Conservation (phyloP, 2,329 filamentous ascomycete species). For the Atkinsonella texensis region DNA sequence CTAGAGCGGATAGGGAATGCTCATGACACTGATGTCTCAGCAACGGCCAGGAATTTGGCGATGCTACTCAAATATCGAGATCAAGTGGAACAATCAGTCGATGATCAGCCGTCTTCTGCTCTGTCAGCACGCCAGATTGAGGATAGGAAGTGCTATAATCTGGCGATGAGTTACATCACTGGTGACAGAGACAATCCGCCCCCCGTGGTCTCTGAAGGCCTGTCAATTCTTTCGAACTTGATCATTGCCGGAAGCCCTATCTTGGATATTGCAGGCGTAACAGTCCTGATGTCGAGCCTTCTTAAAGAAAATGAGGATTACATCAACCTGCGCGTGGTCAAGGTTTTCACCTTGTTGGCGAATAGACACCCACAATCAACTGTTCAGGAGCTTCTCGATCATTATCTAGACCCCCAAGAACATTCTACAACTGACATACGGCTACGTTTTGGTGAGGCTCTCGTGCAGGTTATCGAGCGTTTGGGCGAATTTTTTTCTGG, state of each 20-base stretch:
- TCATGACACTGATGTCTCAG: constrained; percentile 29
- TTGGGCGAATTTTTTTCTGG: constrained; percentile 44
- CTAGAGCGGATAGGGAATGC: constrained; percentile 30
- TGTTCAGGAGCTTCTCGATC: constrained; percentile 49
- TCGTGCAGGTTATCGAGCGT: constrained; percentile 51
- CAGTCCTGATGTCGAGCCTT: constrained; percentile 52
- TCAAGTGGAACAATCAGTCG: constrained; percentile 33
- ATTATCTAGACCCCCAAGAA: constrained; percentile 54
- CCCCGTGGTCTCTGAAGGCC: constrained; percentile 53
- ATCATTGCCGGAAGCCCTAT: constrained; percentile 43
- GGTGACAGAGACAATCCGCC: constrained; percentile 46
- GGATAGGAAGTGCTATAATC: constrained; percentile 47
- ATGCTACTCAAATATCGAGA: constrained; percentile 45
- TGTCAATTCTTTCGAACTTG: constrained; percentile 47
- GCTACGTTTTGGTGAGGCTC: constrained; percentile 55
- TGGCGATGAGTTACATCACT: constrained; percentile 54
- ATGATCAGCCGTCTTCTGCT: constrained; percentile 21
- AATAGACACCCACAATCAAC: constrained; percentile 50
- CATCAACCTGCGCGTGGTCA: constrained; percentile 57
- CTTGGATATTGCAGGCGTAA: constrained; percentile 53
- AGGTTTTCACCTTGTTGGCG: constrained; percentile 50
- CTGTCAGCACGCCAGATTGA: constrained; percentile 39
- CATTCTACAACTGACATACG: constrained; percentile 47
- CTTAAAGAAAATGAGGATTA: constrained; percentile 58
- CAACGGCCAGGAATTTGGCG: constrained; percentile 43